phyloP scores from a whole-genome alignment of 768 basidiomycete species.

The Collybia sordida region DNA sequence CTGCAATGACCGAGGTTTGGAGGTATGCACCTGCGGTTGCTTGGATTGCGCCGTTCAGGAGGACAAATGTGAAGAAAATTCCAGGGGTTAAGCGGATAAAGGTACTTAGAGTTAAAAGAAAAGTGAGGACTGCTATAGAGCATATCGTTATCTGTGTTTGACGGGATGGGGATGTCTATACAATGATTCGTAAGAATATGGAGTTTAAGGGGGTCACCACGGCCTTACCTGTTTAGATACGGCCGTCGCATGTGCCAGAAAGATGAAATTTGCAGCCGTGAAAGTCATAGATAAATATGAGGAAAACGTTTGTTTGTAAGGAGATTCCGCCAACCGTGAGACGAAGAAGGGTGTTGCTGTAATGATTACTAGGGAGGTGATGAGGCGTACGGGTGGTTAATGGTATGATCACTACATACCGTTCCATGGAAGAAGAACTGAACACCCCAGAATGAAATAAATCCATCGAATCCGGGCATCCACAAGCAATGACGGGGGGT shows the following conservation, averaged over 20 bases:
- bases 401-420: constrained; percentile 44
- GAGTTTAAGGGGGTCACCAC: not conserved
- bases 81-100: constrained; percentile 52
- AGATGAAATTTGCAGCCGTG: constrained; percentile 65
- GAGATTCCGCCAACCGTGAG: constrained; percentile 62
- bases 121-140: constrained; percentile 50
- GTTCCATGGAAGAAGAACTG: constrained; percentile 87
- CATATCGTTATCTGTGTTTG: constrained; percentile 54
- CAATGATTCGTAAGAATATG: not conserved
- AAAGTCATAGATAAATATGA: constrained; percentile 66
- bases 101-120: constrained; percentile 66
- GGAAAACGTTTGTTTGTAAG: constrained; percentile 56
- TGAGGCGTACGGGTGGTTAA: not conserved
- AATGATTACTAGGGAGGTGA: constrained; percentile 64
- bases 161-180: constrained; percentile 58
- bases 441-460: constrained; percentile 59
- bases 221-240: constrained; percentile 63
- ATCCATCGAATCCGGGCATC: constrained; percentile 57
- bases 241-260: constrained; percentile 72
- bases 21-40: constrained; percentile 71
- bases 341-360: constrained; percentile 84
- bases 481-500: constrained; percentile 27
- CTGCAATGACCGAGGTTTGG: constrained; percentile 73
- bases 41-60: constrained; percentile 59
- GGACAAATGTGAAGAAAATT: constrained; percentile 63